Evolutionary conservation across 2,329 filamentous ascomycete genomes (phyloP).

Genomic region (Phoma sp.): DNA sequence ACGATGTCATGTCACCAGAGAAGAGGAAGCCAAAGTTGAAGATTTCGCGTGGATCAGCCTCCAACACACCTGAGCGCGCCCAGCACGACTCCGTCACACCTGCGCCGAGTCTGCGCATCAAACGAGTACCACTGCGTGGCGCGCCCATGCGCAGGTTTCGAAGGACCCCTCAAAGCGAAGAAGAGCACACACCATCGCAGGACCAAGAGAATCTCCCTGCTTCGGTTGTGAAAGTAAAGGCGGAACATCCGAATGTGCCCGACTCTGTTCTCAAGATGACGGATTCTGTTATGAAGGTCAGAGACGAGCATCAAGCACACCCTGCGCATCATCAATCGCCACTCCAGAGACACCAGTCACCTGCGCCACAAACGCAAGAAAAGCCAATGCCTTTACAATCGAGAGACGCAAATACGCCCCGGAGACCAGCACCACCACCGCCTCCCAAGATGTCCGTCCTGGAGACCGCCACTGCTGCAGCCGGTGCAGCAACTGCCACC

Average conservation of each 20-base stretch:
- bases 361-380: constrained; percentile 41
- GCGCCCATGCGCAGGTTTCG: constrained; percentile 50
- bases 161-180: constrained; percentile 50
- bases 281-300: constrained; percentile 46
- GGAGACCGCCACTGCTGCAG: constrained; percentile 86
- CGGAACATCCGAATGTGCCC: constrained; percentile 28
- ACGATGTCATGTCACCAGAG: constrained; percentile 50
- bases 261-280: constrained; percentile 18
- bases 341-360: constrained; percentile 39
- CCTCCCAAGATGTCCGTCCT: constrained; percentile 96
- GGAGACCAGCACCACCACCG: constrained; percentile 76
- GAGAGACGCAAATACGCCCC: constrained; percentile 74
- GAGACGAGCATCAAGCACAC: constrained; percentile 33
- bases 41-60: constrained; percentile 46
- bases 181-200: constrained; percentile 55
- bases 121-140: constrained; percentile 48
- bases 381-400: constrained; percentile 59
- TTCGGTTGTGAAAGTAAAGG: constrained; percentile 39
- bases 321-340: constrained; percentile 38
- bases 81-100: constrained; percentile 48
- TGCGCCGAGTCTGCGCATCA: constrained; percentile 50
- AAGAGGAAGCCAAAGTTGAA: constrained; percentile 49
- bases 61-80: constrained; percentile 45
- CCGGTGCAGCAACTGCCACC: constrained; percentile 75
- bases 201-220: constrained; percentile 85